A percentile compares a stretch with the other conserved stretches of the same genome.
These are phyloP conservation scores for Lathyrus oleraceus DNA, from an alignment of 306 rosid species.

Conservation along the genomic window DNA sequence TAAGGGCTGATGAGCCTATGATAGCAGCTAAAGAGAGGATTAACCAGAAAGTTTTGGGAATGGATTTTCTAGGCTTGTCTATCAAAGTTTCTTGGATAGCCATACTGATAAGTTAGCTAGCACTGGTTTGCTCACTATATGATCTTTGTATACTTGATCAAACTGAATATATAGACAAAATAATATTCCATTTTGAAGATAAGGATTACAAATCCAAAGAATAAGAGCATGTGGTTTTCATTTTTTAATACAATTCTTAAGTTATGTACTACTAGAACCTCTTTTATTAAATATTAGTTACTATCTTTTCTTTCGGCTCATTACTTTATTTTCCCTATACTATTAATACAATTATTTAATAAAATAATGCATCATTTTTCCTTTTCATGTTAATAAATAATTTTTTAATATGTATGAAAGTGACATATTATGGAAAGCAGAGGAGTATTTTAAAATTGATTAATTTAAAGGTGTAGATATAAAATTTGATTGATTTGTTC, in stretches of 20 bases:
- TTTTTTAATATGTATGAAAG: no score
- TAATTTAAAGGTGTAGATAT: not conserved
- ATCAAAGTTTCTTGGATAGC: constrained; percentile 50
- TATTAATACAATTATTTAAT: no score
- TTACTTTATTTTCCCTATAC: no score
- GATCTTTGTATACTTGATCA: not conserved
- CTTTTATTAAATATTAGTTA: no score
- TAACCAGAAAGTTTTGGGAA: constrained; percentile 37
- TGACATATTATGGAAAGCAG: no score
- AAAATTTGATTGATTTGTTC: not conserved
- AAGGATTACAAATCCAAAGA: not conserved
- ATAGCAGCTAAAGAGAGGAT: constrained; percentile 47
- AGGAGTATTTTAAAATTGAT: no score
- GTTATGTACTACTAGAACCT: no score
- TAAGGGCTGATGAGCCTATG: constrained; percentile 47
- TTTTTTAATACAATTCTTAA: not conserved
- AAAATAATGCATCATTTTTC: no score
- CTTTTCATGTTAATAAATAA: no score
- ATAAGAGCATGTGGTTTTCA: not conserved
- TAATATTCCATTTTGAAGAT: not conserved
- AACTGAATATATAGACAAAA: constrained; percentile 37
- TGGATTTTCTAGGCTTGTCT: constrained; percentile 34
- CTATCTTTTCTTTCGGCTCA: no score
- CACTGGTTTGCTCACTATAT: not conserved
- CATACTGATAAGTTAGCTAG: constrained; percentile 33